Evolutionary conservation across 352 stramenopile species (phyloP).

Genomic region (Pseudoperonospora humuli): DNA sequence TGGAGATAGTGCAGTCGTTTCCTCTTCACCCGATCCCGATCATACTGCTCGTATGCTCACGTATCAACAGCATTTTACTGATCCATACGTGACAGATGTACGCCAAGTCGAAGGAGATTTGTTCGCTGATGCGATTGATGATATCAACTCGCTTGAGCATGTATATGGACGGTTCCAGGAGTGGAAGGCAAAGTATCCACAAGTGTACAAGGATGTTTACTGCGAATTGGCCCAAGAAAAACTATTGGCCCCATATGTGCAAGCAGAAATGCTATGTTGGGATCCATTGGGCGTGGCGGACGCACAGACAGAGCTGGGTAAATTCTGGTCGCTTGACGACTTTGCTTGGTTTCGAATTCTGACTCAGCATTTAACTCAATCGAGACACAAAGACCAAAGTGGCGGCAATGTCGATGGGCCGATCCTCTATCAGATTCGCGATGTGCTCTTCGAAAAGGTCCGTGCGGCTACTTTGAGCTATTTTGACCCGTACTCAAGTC

Average conservation of each 20-base stretch:
- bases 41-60: slow-evolving; percentile 4
- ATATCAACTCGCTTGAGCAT: slow-evolving; percentile 52
- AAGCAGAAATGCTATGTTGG: slow-evolving; percentile 56
- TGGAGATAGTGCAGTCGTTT: not conserved
- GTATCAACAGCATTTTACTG: slow-evolving; percentile 23
- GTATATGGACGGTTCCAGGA: slow-evolving; percentile 60
- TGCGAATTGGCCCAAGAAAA: slow-evolving; percentile 52
- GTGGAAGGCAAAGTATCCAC: slow-evolving; percentile 61
- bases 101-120: slow-evolving; percentile 16
- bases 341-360: slow-evolving; percentile 55
- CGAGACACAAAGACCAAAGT: not conserved
- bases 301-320: slow-evolving; percentile 1
- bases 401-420: slow-evolving; percentile 16
- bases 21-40: not conserved
- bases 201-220: slow-evolving; percentile 61
- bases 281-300: slow-evolving; percentile 41
- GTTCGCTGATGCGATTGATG: slow-evolving; percentile 62
- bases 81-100: slow-evolving; percentile 19
- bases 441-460: slow-evolving; percentile 45
- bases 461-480: slow-evolving; percentile 26
- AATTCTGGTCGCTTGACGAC: slow-evolving; percentile 24
- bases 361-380: slow-evolving; percentile 23
- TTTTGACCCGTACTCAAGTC: slow-evolving; percentile 53
- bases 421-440: slow-evolving; percentile 35
- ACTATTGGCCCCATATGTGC: slow-evolving; percentile 54